phyloP scores from a whole-genome alignment of 352 stramenopile species.

The Pseudoperonospora humuli region DNA sequence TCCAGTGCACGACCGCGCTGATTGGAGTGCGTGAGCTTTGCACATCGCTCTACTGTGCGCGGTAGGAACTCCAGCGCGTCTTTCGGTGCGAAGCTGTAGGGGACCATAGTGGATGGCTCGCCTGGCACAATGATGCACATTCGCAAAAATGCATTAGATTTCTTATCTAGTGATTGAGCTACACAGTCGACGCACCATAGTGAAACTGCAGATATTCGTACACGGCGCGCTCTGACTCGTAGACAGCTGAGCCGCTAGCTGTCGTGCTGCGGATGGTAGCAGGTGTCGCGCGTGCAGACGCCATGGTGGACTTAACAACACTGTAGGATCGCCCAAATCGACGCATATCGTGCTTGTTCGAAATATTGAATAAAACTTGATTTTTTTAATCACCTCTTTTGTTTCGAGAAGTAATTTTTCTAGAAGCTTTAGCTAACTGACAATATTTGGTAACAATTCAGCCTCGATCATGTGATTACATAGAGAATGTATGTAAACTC shows the following conservation, averaged over 20 bases:
- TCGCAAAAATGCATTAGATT: not conserved
- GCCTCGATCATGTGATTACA: too few relatives aligned
- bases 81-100: slow-evolving; percentile 59
- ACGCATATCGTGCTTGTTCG: too few relatives aligned
- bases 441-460: too few relatives aligned
- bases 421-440: too few relatives aligned
- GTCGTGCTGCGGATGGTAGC: slow-evolving; percentile 67
- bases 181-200: slow-evolving; percentile 43
- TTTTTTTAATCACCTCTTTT: too few relatives aligned
- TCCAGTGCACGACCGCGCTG: slow-evolving; percentile 85
- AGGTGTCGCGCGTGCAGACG: not conserved
- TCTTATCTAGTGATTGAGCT: not conserved
- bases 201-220: slow-evolving; percentile 90
- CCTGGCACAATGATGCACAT: slow-evolving; percentile 21
- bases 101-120: slow-evolving; percentile 54
- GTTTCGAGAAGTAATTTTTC: too few relatives aligned
- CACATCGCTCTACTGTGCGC: slow-evolving; percentile 67
- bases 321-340: too few relatives aligned
- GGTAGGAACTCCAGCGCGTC: slow-evolving; percentile 86
- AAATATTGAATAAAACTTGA: too few relatives aligned
- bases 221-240: slow-evolving; percentile 81
- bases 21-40: slow-evolving; percentile 37
- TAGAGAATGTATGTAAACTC: too few relatives aligned
- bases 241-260: slow-evolving; percentile 79
- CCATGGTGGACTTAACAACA: not conserved